phyloP scores from a whole-genome alignment of 192 early-diverging fungal genomes.

The Coemansia sp. region DNA sequence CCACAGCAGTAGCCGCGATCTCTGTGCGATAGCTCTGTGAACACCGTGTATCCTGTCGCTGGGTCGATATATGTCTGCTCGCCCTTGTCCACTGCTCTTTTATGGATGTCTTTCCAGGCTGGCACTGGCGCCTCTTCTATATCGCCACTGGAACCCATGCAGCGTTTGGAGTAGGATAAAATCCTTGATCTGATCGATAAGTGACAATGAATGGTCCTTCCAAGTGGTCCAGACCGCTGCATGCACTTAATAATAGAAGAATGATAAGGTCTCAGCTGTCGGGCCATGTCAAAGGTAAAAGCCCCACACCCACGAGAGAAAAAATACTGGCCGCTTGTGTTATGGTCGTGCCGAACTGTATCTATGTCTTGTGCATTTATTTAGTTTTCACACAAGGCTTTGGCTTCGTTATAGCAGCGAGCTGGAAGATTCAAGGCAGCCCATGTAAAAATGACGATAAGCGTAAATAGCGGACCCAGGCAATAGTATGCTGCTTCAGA shows the following conservation, averaged over 20 bases:
- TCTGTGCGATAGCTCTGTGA: conserved; percentile 65
- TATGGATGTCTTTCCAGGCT: conserved; percentile 17
- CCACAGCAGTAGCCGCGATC: conserved; percentile 71
- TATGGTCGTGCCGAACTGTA: neutral
- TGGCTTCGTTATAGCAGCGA: neutral
- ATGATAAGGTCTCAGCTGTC: neutral
- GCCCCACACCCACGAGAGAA: neutral
- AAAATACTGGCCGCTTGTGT: neutral
- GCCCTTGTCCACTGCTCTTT: conserved; percentile 13
- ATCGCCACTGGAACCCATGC: conserved; percentile 11
- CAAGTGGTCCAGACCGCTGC: conserved; percentile 2
- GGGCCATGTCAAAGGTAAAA: neutral
- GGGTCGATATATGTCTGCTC: conserved; percentile 65
- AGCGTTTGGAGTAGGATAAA: neutral
- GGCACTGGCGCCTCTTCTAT: conserved; percentile 19
- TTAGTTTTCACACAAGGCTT: neutral
- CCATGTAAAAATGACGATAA: conserved; percentile 12
- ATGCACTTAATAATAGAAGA: neutral
- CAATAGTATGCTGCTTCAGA: conserved; percentile 24
- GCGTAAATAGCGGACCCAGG: conserved; percentile 17
- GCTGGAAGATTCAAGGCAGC: conserved; percentile 17
- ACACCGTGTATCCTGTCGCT: conserved; percentile 67
- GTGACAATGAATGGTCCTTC: neutral
- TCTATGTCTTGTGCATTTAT: neutral
- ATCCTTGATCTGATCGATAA: neutral